Conservation (phyloP, 163 green algal species). For the Coccomyxa subellipsoidea region DNA sequence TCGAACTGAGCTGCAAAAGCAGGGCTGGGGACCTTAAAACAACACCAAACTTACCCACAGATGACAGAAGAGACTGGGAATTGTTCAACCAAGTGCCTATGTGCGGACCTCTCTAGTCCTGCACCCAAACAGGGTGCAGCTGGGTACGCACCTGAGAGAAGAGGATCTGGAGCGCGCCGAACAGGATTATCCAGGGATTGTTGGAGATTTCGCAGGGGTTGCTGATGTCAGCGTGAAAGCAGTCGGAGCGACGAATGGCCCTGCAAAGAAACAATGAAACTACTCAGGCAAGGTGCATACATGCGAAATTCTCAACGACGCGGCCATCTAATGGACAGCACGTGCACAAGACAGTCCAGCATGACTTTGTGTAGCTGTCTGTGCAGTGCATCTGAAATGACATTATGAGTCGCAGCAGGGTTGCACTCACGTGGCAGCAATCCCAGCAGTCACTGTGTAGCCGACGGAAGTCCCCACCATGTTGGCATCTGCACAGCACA, state of each 20-base stretch:
- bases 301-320: not conserved
- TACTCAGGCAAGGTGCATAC: not conserved
- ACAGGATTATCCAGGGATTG: conserved; percentile 26
- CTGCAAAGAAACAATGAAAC: not conserved
- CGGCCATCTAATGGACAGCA: not conserved
- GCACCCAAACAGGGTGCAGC: too few species aligned
- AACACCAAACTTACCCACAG: too few species aligned
- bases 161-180: conserved; percentile 30
- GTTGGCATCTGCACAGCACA: conserved; percentile 25
- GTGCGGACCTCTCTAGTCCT: too few species aligned
- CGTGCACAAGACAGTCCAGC: not conserved
- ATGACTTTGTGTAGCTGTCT: not conserved
- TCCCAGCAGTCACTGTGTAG: conserved; percentile 27
- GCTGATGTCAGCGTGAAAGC: conserved; percentile 11
- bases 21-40: too few species aligned
- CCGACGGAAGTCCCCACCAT: conserved; percentile 23
- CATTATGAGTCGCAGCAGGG: too few species aligned
- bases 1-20: too few species aligned
- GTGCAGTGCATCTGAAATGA: not conserved
- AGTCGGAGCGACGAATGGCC: conserved; percentile 8
- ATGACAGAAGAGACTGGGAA: too few species aligned
- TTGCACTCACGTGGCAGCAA: not conserved
- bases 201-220: not conserved
- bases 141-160: not conserved
- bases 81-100: too few species aligned